Base-by-base conservation (phyloP, 495 filamentous ascomycete species). In the Penicillium riverlandense region DNA sequence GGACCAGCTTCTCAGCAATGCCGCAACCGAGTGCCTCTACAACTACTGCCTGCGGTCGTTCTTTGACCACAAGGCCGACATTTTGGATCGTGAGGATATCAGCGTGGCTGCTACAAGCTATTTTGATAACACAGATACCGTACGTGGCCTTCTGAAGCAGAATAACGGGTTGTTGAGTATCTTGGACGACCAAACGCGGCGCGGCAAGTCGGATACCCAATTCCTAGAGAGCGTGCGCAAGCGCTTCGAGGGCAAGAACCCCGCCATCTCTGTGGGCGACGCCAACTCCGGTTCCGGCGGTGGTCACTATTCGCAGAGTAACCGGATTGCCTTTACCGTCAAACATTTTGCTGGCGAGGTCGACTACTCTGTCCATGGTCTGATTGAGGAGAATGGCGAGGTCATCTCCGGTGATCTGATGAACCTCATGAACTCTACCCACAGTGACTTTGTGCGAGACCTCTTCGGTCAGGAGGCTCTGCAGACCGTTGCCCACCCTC, bases 311-410 rank as follows among this genome's bases (percentile, higher is more conserved):
- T 85, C 90, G 1, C 77, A 84, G 44, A 88, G 86, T 52, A 75
- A 78, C 2, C 74, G 80, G 0, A 83, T 88, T 8, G 78, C 79
- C 11, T 96, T 96, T 62, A 89, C 88, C 1, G 81, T 98, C 45
- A 90, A 85, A 55, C 92, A 98, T 65, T 98, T 90, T 59, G 90
- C 90, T 37, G 92, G 90, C 22, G 91, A 96, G 61, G 85, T 97
- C n/a, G 92, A 98, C 43, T 98, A 98, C 55, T 80, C 88, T 28
- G 77, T 88, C 47, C 78, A 79, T 48, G 88, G 87, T 11, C 68
- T 98, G 29, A 69, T 96, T 8, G 92, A 98, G 62, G 89, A 94
- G 63, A 97, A 97, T 47, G 89, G 89, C 40, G 92, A 98, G 60
- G 80, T 95, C 38, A 90, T 98, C 50, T 94, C 90, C 12, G 90